Conservation (phyloP, 1,284 basidiomycete genomes). For the Boletus hoseneyae region DNA sequence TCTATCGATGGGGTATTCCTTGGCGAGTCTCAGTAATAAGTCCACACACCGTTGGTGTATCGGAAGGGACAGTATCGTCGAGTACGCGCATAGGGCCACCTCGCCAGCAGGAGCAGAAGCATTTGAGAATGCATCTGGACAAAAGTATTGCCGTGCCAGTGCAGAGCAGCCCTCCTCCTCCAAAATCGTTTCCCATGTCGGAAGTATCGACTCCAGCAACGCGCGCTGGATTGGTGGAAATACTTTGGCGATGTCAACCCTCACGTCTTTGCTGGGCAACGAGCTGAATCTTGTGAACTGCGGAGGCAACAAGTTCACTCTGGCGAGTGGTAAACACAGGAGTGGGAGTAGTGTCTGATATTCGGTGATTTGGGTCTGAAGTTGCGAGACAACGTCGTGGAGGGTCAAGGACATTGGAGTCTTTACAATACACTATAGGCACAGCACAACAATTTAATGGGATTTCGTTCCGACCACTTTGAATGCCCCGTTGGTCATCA, state of each 20-base stretch:
- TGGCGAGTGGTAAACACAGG: slow-evolving; percentile 55
- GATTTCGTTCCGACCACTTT: slow-evolving; percentile 30
- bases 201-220: slow-evolving; percentile 62
- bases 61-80: slow-evolving; percentile 52
- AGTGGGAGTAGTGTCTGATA: slow-evolving; percentile 49
- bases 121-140: slow-evolving; percentile 58
- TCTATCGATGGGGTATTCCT: slow-evolving; percentile 65
- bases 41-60: slow-evolving; percentile 46
- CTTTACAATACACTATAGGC: neutral
- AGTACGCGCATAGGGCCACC: slow-evolving; percentile 58
- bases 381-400: slow-evolving; percentile 43
- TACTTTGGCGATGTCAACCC: slow-evolving; percentile 39
- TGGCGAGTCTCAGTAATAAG: slow-evolving; percentile 53
- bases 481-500: slow-evolving; percentile 65
- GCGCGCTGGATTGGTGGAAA: slow-evolving; percentile 58
- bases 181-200: slow-evolving; percentile 65
- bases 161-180: slow-evolving; percentile 42
- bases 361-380: slow-evolving; percentile 53
- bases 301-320: slow-evolving; percentile 56
- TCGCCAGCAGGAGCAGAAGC: slow-evolving; percentile 47
- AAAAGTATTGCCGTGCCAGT: slow-evolving; percentile 65
- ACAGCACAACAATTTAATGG: slow-evolving; percentile 4
- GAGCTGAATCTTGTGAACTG: slow-evolving; percentile 41
- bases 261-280: slow-evolving; percentile 11
- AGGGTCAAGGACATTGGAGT: slow-evolving; percentile 15